These are phyloP conservation scores for Linum lewisii DNA, from an alignment of 345 rosid species.

Conservation along the genomic window DNA sequence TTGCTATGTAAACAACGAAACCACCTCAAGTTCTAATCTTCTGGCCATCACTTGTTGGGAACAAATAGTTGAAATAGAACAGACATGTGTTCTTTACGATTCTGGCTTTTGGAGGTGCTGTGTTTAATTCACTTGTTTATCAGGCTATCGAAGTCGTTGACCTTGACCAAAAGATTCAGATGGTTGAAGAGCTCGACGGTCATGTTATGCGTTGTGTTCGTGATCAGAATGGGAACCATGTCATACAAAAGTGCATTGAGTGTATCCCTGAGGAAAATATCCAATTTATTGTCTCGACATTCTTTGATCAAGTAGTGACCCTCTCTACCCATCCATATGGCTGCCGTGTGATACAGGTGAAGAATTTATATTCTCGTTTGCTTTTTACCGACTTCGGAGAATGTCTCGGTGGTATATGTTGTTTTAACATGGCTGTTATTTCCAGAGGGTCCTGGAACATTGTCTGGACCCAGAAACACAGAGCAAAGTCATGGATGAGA, in stretches of 20 bases:
- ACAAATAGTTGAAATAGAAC: too few species aligned
- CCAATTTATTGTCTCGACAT: conserved; percentile 36
- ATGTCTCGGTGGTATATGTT: not conserved
- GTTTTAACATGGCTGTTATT: conserved; percentile 1
- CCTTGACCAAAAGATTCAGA: conserved; percentile 50
- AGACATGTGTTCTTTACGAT: too few species aligned
- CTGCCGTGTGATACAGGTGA: conserved; percentile 61
- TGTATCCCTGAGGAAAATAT: conserved; percentile 51
- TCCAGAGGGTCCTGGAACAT: conserved; percentile 55
- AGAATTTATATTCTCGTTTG: not conserved
- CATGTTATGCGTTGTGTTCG: conserved; percentile 57
- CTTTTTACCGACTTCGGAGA: not conserved
- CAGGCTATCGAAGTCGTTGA: conserved; percentile 62
- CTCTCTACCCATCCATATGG: conserved; percentile 67
- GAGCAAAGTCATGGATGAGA: conserved; percentile 53
- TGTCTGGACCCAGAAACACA: conserved; percentile 39
- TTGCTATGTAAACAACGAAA: too few species aligned
- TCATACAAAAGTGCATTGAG: conserved; percentile 62
- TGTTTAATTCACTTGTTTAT: not conserved
- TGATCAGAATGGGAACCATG: conserved; percentile 73
- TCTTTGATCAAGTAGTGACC: conserved; percentile 43
- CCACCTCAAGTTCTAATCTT: too few species aligned
- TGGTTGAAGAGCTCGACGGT: conserved; percentile 58
- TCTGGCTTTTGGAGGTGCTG: not conserved
- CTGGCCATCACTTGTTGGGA: too few species aligned